Evolutionary conservation across 176 grass and related monocot species (phyloP).

Genomic region (Eragrostis nindensis): DNA sequence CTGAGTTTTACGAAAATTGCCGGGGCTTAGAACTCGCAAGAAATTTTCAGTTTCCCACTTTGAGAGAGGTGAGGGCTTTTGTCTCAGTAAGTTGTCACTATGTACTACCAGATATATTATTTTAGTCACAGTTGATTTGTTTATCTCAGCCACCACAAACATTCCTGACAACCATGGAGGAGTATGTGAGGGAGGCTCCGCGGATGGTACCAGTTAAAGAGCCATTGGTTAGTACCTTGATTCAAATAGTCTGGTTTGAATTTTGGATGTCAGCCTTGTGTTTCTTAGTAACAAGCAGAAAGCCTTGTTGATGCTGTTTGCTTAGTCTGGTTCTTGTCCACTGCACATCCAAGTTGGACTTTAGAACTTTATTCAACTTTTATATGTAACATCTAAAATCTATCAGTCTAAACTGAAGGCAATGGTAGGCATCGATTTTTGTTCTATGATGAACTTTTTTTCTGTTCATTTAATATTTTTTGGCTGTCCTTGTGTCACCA

Average conservation of each 20-base stretch:
- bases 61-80: constrained; percentile 72
- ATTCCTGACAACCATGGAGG: constrained; percentile 94
- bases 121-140: constrained; percentile 30
- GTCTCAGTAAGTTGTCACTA: background rate
- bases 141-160: constrained; percentile 83
- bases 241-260: constrained; percentile 1
- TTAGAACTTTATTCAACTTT: constrained; percentile 18
- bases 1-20: constrained; percentile 94
- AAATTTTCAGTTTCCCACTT: constrained; percentile 96
- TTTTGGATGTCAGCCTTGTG: constrained; percentile 11
- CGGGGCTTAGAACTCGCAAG: constrained; percentile 88
- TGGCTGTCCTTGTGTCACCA: constrained; percentile 7
- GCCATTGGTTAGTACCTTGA: constrained; percentile 61
- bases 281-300: background rate
- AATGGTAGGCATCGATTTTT: constrained; percentile 14
- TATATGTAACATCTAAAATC: background rate
- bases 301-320: constrained; percentile 4
- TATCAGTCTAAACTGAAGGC: constrained; percentile 12
- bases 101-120: constrained; percentile 28
- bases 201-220: constrained; percentile 76
- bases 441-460: background rate
- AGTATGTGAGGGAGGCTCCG: constrained; percentile 93
- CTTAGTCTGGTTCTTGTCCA: background rate
- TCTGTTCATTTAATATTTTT: constrained; percentile 2
- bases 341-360: background rate